phyloP scores from a whole-genome alignment of 139 green algal species.

The Tetradesmus lagerheimii region DNA sequence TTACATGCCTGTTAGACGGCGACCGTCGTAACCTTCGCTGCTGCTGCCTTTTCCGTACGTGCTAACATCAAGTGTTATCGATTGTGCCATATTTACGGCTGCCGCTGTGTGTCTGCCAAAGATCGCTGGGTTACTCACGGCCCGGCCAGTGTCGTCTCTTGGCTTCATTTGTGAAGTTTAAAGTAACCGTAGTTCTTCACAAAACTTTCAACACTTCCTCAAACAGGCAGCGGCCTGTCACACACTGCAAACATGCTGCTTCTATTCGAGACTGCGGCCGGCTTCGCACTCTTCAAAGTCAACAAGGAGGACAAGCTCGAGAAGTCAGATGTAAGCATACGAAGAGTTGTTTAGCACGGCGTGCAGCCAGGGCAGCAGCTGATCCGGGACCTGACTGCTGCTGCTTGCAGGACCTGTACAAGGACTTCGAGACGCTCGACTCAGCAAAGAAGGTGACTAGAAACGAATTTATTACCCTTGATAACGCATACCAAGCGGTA shows the following conservation, averaged over 20 bases:
- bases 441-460: conserved; percentile 87
- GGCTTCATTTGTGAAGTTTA: not conserved
- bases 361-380: not conserved
- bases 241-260: conserved; percentile 85
- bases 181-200: not conserved
- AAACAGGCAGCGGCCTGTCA: not conserved
- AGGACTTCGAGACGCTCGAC: conserved; percentile 90
- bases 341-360: too few species aligned
- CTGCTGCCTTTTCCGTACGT: not conserved
- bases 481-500: too few species aligned
- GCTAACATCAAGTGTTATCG: not conserved
- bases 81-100: not conserved
- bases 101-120: not conserved
- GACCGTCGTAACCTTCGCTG: not conserved
- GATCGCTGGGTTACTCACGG: not conserved
- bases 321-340: conserved; percentile 78
- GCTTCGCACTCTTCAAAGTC: conserved; percentile 98
- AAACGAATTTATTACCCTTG: too few species aligned
- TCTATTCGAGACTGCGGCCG: conserved; percentile 96
- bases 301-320: conserved; percentile 93
- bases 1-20: conserved; percentile 4
- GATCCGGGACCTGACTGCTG: not conserved
- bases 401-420: conserved; percentile 82
- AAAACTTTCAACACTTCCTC: not conserved
- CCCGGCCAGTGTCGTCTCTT: not conserved